Percentiles rank a stretch among this genome's conserved stretches.
Evolutionary conservation across 2,329 filamentous ascomycete genomes (phyloP).

Genomic region (Onygena corvina): DNA sequence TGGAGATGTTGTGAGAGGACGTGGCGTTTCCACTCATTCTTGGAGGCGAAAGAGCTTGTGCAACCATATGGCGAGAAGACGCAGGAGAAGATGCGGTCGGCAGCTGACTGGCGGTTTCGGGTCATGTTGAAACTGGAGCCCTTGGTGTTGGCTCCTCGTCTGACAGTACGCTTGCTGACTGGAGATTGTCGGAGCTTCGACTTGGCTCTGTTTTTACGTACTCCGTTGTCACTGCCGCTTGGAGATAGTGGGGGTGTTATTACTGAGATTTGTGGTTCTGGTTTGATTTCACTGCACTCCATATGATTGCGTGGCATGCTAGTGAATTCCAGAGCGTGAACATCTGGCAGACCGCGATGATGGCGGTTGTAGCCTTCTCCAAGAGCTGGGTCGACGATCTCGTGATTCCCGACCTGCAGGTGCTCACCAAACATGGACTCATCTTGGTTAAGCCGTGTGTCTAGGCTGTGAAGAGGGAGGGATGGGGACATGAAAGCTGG

Average conservation of each 20-base stretch:
- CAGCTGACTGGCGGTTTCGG: slow-evolving; percentile 8
- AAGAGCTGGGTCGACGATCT: neutral
- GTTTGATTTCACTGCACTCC: neutral
- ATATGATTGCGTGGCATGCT: neutral
- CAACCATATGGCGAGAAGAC: slow-evolving; percentile 72
- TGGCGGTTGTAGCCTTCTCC: neutral
- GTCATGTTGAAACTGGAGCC: neutral
- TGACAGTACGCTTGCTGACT: neutral
- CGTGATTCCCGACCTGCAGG: neutral
- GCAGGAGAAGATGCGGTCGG: slow-evolving; percentile 48
- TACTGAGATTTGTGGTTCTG: neutral
- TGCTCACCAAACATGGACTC: slow-evolving; percentile 2
- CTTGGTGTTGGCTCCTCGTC: neutral
- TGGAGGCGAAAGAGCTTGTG: slow-evolving; percentile 56
- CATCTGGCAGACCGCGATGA: neutral
- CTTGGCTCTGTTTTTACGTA: neutral
- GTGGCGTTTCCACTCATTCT: slow-evolving; percentile 96
- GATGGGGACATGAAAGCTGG: neutral
- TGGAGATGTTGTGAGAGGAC: slow-evolving; percentile 68
- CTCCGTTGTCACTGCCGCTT: neutral
- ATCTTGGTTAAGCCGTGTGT: neutral
- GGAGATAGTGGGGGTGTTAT: neutral
- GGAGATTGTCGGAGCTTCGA: slow-evolving; percentile 1
- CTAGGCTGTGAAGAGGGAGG: neutral
- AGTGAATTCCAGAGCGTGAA: neutral